Percentiles rank a stretch among this genome's conserved stretches.
These are phyloP conservation scores for Adansonia rubrostipa DNA, from an alignment of 441 rosid species.

Conservation along the genomic window DNA sequence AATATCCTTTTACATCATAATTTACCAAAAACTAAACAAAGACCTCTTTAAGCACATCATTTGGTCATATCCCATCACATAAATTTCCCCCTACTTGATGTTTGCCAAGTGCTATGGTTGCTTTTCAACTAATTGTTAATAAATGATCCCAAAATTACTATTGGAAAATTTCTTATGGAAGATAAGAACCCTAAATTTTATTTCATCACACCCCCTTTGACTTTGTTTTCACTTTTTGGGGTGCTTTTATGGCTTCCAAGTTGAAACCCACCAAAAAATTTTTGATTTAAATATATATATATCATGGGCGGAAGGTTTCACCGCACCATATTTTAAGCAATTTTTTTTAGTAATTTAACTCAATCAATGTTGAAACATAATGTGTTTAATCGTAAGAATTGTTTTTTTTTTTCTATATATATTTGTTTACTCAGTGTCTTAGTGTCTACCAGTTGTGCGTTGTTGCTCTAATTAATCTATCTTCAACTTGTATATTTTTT, in stretches of 20 bases:
- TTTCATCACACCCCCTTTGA: not conserved
- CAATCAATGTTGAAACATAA: too few species aligned
- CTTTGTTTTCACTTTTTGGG: not conserved
- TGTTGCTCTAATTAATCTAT: too few species aligned
- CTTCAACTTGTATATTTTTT: too few species aligned
- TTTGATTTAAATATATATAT: not conserved
- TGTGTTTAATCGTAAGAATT: too few species aligned
- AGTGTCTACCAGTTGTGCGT: too few species aligned
- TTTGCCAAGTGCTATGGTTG: not conserved
- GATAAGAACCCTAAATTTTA: not conserved
- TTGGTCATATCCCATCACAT: constrained; percentile 1
- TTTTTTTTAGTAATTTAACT: too few species aligned
- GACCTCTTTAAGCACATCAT: not conserved
- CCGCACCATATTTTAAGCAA: not conserved
- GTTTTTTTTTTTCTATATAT: too few species aligned
- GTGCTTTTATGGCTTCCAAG: not conserved
- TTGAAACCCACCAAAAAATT: not conserved
- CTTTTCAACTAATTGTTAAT: not conserved
- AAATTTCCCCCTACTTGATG: not conserved
- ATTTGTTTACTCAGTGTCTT: too few species aligned
- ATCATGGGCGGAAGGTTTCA: not conserved
- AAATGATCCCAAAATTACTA: not conserved
- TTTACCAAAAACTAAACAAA: not conserved
- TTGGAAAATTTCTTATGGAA: not conserved
- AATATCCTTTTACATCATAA: not conserved